Base-by-base conservation (phyloP, 1,139 yeast genomes). In the Magnusiomyces fungicola region DNA sequence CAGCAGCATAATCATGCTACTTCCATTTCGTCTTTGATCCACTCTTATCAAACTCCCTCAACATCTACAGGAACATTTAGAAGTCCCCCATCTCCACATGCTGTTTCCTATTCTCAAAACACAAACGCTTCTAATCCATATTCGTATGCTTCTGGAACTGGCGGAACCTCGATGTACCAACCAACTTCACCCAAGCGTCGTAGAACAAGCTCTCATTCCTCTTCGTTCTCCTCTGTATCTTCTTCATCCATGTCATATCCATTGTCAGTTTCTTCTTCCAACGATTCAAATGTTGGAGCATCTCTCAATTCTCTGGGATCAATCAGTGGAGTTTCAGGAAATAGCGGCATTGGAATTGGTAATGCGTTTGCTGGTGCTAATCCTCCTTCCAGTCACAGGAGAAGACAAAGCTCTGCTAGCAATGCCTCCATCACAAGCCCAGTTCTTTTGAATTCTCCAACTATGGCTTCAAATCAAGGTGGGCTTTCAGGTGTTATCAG, bases 121-220 rank as follows among this genome's bases (percentile, higher is more conserved):
- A n/a, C n/a, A n/a, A n/a, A n/a, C n/a, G n/a, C n/a, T n/a, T n/a
- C n/a, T n/a, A n/a, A n/a, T n/a, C n/a, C n/a, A n/a, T n/a, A n/a
- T n/a, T n/a, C n/a, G n/a, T n/a, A n/a, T n/a, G n/a, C n/a, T n/a
- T n/a, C n/a, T n/a, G n/a, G n/a, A n/a, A n/a, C n/a, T n/a, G n/a
- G n/a, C n/a, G n/a, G n/a, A n/a, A 14, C 23, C 22, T n/a, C 22
- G 3, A 18, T 34, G 6, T 34, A 24, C 14, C 7, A 30, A 14
- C 32, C 23, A n/a, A n/a, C 12, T 4, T 39, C 43, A 3, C 43
- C 43, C 7, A 39, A 39, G 32, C 43, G 43, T 12, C 30, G 43
- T 10, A 24, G 43, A 24, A 39, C 43, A 10, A 39, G 43, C 22
- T 39, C 43, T 3, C 32, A 39, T 14, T 24, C 30, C n/a, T 24